Evolutionary conservation across 352 stramenopile species (phyloP).

Genomic region (Pythium guiyangense): DNA sequence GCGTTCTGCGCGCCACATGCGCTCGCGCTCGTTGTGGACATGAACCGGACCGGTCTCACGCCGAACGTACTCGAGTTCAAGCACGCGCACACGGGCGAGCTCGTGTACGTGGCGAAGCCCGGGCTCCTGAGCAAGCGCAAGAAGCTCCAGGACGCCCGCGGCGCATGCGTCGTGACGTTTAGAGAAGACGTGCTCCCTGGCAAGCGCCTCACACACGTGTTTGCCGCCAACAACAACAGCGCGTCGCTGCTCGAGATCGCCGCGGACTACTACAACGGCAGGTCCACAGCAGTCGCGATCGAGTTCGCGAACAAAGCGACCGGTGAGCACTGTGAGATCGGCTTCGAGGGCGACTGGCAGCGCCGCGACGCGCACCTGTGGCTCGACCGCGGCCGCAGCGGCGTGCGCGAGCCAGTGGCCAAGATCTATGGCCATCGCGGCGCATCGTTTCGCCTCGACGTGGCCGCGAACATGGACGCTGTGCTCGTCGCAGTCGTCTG

Average conservation of each 20-base stretch:
- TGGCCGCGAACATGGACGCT: constrained; percentile 23
- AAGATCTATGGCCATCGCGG: too few relatives aligned
- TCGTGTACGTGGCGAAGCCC: background rate
- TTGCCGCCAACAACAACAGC: background rate
- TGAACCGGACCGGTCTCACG: background rate
- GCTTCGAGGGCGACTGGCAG: too few relatives aligned
- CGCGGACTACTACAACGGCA: background rate
- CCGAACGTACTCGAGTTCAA: background rate
- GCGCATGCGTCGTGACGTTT: background rate
- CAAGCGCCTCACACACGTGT: background rate
- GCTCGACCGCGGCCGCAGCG: too few relatives aligned
- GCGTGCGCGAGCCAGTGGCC: too few relatives aligned
- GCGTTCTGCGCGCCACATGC: background rate
- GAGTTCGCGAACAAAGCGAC: constrained; percentile 1
- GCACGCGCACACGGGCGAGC: background rate
- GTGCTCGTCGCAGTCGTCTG: constrained; percentile 27
- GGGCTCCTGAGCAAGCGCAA: background rate
- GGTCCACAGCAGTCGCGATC: background rate
- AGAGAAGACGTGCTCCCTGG: background rate
- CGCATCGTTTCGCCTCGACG: constrained; percentile 19
- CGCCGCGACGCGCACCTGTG: too few relatives aligned
- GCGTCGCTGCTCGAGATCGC: background rate
- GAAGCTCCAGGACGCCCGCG: background rate
- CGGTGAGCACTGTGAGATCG: constrained; percentile 1
- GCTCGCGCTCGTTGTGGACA: background rate